Percentiles rank a stretch among this genome's conserved stretches.
These are phyloP conservation scores for Eragrostis tef DNA, from an alignment of 202 grass and related monocot genomes.

Conservation along the genomic window DNA sequence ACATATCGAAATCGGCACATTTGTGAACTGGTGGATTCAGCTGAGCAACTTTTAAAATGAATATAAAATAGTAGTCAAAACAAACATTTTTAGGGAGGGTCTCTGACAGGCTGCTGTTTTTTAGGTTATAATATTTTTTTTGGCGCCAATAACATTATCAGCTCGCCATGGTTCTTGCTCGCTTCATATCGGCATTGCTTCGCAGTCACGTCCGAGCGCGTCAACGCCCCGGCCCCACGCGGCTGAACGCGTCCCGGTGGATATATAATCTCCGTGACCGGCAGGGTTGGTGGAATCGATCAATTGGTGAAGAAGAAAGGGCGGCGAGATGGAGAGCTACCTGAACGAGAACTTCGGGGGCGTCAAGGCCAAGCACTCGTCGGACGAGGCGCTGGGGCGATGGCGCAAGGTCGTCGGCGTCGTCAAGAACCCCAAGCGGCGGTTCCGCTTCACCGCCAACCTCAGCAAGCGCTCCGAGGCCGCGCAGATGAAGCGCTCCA, in stretches of 20 bases:
- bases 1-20: no score
- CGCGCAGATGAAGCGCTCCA: constrained; percentile 76
- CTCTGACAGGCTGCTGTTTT: no score
- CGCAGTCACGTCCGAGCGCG: constrained; percentile 36
- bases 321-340: no score
- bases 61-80: no score
- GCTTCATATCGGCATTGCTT: no score
- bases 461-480: constrained; percentile 85
- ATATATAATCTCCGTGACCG: background rate
- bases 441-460: constrained; percentile 96
- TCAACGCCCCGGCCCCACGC: constrained; percentile 40
- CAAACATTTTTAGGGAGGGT: no score
- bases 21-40: no score
- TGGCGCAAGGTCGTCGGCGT: constrained; percentile 85
- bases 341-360: constrained; percentile 84
- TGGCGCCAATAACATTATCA: no score
- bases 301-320: no score
- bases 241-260: constrained; percentile 4
- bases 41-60: no score
- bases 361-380: constrained; percentile 84
- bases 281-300: background rate
- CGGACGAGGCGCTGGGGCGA: constrained; percentile 76
- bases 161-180: background rate
- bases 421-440: constrained; percentile 96
- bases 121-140: no score